Evolutionary conservation across 2,329 filamentous ascomycete genomes (phyloP), one percentile per base, ranked within the genome.

Genomic region (Cladorrhinum sp.): DNA sequence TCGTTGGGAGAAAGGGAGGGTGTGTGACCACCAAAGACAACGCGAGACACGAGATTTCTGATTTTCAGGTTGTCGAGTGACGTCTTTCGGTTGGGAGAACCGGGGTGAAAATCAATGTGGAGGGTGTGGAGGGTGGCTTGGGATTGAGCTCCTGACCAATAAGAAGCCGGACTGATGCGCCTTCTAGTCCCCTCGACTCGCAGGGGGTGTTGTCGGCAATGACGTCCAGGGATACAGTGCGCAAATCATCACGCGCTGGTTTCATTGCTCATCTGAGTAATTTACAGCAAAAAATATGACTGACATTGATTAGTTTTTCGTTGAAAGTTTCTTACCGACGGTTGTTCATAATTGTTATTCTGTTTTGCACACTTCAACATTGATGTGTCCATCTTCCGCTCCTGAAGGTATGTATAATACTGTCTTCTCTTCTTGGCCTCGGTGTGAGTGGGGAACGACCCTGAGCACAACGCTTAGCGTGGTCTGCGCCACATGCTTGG

Each of bases 401-500:
- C 33, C 12, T 36, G 8, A 36, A 36, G 14, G 33, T 36, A 10
- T 5, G 4, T 36, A 3, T 5, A 28, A 28, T 28, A 5, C 9
- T 28, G 4, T 28, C 4, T 28, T 46, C 18, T 20, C 3, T 20
- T 18, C n/a, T 46, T 51, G 49, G 20, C 12, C 20, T 16, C 21
- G 21, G 49, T 51, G 49, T 51, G 49, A 21, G 49, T 51, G 33
- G 53, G n/a, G 46, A 21, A 24, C 20, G 23, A 54, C 57, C 49
- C 33, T 52, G 20, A 20, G 20, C 28, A n/a, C n/a, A 55, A 28
- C 42, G 18, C n/a, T 36, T 36, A 36, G 33, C 33, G 9, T 10
- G 18, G 18, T 51, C 58, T 55, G 51, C 58, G 58, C 58, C 58
- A 60, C 58, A 18, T 28, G 39, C 39, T 20, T 21, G 21, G 46